These are phyloP conservation scores for Aspergillus bridgeri DNA, from an alignment of 495 filamentous ascomycete species.

Conservation along the genomic window DNA sequence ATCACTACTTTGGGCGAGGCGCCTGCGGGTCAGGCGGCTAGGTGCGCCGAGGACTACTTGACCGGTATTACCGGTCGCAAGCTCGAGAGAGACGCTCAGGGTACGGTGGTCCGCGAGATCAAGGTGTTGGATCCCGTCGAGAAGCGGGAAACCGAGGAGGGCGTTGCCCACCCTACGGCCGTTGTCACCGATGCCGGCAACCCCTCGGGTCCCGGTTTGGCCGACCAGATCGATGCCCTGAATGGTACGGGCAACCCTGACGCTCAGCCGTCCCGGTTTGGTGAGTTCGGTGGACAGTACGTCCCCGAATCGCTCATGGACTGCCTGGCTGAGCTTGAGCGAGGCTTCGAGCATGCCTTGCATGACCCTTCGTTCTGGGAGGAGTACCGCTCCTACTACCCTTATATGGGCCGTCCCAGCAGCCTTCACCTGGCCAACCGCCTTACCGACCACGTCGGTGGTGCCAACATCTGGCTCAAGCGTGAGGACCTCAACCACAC, in stretches of 20 bases:
- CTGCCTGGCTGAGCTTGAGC: slow-evolving; percentile 85
- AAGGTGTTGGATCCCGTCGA: slow-evolving; percentile 59
- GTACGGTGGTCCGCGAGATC: slow-evolving; percentile 33
- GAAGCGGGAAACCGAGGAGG: slow-evolving; percentile 35
- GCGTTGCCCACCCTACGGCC: slow-evolving; percentile 37
- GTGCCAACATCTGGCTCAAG: slow-evolving; percentile 94
- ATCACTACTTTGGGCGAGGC: slow-evolving; percentile 75
- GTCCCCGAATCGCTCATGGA: slow-evolving; percentile 98
- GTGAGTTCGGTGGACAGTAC: slow-evolving; percentile 98
- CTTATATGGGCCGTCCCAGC: slow-evolving; percentile 94
- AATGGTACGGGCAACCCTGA: slow-evolving; percentile 52
- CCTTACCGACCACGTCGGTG: slow-evolving; percentile 81
- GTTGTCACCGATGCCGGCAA: slow-evolving; percentile 61
- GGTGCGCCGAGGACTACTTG: slow-evolving; percentile 83
- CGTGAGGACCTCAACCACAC: slow-evolving; percentile 89
- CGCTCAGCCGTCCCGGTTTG: slow-evolving; percentile 78
- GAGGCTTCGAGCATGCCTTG: slow-evolving; percentile 81
- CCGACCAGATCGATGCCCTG: slow-evolving; percentile 70
- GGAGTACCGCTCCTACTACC: slow-evolving; percentile 94
- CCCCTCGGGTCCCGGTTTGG: slow-evolving; percentile 56
- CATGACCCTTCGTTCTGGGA: slow-evolving; percentile 94
- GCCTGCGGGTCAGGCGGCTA: slow-evolving; percentile 61
- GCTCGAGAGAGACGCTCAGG: slow-evolving; percentile 36
- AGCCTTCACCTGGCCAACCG: slow-evolving; percentile 85
- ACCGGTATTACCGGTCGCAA: slow-evolving; percentile 69